A percentile compares a stretch with the other conserved stretches of the same genome.
Conservation (phyloP, 2,329 filamentous ascomycete species). For the Penicillium sp. region DNA sequence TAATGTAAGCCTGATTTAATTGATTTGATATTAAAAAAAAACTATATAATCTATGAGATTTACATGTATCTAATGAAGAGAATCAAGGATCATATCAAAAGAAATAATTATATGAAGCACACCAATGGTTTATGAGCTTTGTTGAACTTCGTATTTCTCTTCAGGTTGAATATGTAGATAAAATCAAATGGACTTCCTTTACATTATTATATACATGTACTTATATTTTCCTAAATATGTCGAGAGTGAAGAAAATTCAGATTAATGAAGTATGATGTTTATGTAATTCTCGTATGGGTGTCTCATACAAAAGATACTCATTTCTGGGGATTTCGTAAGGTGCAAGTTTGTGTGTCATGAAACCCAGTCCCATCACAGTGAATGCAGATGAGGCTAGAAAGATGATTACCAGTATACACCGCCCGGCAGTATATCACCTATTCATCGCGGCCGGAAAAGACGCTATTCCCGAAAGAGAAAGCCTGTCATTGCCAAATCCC, state of each 20-base stretch:
- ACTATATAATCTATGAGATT: too few relatives aligned
- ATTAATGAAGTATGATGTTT: neutral
- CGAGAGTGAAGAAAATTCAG: neutral
- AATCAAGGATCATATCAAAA: neutral
- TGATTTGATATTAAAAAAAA: too few relatives aligned
- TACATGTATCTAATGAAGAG: too few relatives aligned
- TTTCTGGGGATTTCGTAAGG: too few relatives aligned
- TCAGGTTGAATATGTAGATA: neutral
- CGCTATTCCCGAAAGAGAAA: slow-evolving; percentile 24
- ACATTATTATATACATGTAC: neutral
- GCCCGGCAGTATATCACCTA: slow-evolving; percentile 17
- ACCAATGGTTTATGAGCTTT: neutral
- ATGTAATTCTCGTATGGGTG: fast-evolving
- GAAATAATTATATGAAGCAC: too few relatives aligned
- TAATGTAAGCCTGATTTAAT: too few relatives aligned
- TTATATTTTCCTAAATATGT: neutral
- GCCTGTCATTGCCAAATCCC: slow-evolving; percentile 14
- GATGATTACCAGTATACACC: neutral
- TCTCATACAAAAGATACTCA: too few relatives aligned
- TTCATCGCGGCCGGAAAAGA: neutral
- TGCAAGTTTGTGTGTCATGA: neutral
- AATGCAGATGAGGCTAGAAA: neutral
- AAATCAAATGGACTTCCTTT: neutral
- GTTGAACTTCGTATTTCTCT: neutral
- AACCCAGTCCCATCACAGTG: too few relatives aligned